A percentile compares a stretch with the other conserved stretches of the same genome.
Conservation (phyloP, 108 stramenopile genomes). For the Stephanodiscus minutulus region DNA sequence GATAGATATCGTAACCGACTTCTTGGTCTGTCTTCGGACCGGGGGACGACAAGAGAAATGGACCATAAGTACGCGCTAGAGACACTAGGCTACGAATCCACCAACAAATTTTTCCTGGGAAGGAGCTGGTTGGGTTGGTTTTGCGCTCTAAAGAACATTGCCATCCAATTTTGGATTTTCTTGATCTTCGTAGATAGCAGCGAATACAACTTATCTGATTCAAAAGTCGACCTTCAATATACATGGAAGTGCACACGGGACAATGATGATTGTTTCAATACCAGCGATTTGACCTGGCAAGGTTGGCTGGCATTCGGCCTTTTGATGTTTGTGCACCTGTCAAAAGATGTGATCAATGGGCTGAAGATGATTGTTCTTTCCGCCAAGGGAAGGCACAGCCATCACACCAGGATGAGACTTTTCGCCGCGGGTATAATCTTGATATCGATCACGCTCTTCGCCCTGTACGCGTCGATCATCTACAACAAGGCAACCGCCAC, state of each 20-base stretch:
- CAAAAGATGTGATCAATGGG: slow-evolving; percentile 17
- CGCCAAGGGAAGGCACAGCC: slow-evolving; percentile 10
- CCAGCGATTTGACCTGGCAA: not conserved
- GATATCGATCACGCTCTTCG: not conserved
- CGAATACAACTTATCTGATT: slow-evolving; percentile 2
- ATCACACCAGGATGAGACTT: not conserved
- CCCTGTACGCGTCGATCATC: slow-evolving; percentile 3
- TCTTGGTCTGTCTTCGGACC: not conserved
- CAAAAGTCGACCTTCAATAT: slow-evolving; percentile 1
- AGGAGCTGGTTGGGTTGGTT: not conserved
- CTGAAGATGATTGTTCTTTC: slow-evolving; percentile 5
- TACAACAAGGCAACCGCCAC: slow-evolving; percentile 15
- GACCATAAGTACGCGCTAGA: not conserved
- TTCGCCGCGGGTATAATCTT: not conserved
- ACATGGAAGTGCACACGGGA: slow-evolving; percentile 10
- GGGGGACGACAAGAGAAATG: not conserved
- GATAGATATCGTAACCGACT: not conserved
- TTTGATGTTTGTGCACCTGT: slow-evolving; percentile 9
- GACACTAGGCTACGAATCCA: not conserved
- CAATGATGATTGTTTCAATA: not conserved
- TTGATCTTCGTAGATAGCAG: slow-evolving; percentile 2
- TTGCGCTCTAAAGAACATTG: not conserved
- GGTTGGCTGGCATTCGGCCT: slow-evolving; percentile 15
- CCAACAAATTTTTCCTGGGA: not conserved
- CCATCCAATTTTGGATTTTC: not conserved